Evolutionary conservation across 352 stramenopile species (phyloP).

Genomic region (Albugo candida): DNA sequence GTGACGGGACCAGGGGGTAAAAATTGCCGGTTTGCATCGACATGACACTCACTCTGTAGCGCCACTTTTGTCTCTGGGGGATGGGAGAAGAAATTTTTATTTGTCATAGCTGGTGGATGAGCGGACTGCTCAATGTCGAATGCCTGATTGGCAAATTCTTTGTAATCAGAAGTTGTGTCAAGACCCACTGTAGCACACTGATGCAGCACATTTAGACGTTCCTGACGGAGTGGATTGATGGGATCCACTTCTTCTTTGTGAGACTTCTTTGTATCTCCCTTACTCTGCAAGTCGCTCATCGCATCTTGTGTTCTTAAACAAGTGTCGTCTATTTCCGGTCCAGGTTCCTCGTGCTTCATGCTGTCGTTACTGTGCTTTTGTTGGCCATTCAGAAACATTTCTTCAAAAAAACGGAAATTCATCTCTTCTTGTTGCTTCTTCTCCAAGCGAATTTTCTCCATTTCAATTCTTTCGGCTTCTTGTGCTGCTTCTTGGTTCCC

Average conservation of each 20-base stretch:
- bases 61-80: too few relatives aligned
- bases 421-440: conserved; percentile 72
- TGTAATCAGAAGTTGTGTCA: conserved; percentile 12
- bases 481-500: conserved; percentile 66
- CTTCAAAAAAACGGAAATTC: conserved; percentile 77
- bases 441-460: conserved; percentile 62
- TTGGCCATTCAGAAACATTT: conserved; percentile 63
- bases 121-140: conserved; percentile 12
- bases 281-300: too few relatives aligned
- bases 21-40: too few relatives aligned
- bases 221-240: conserved; percentile 27
- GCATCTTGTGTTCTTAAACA: too few relatives aligned
- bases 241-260: background rate
- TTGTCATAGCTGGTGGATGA: too few relatives aligned
- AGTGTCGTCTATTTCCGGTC: too few relatives aligned
- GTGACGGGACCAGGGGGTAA: too few relatives aligned
- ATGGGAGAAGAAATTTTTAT: too few relatives aligned
- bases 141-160: conserved; percentile 26
- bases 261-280: background rate
- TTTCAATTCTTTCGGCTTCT: conserved; percentile 68
- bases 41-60: too few relatives aligned
- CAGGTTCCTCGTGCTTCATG: background rate
- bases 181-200: conserved; percentile 48
- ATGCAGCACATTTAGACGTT: conserved; percentile 34
- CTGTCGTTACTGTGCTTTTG: conserved; percentile 13